Conservation (phyloP, 2,329 filamentous ascomycete species). For the Macrophomina tecta region DNA sequence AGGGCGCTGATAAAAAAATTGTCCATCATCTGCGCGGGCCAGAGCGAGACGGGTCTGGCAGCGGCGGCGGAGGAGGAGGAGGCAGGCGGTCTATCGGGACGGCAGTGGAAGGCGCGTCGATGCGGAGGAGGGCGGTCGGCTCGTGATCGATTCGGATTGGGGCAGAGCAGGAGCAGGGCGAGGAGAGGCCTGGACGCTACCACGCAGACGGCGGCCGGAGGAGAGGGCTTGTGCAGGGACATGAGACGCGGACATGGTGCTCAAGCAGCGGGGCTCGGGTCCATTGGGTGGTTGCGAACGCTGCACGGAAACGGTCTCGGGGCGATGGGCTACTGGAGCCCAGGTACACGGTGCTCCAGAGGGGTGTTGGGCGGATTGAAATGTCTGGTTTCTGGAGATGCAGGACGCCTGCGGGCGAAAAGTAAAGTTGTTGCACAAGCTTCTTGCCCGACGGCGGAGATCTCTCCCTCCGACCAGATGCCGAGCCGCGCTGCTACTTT, state of each 20-base stretch:
- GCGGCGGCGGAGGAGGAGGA: neutral
- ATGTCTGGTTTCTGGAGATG: neutral
- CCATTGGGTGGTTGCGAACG: conserved; percentile 15
- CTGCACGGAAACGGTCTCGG: conserved; percentile 5
- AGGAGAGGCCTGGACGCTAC: conserved; percentile 44
- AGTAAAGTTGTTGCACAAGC: conserved; percentile 6
- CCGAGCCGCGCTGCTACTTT: conserved; percentile 7
- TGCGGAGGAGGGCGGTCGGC: neutral
- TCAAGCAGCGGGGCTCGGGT: conserved; percentile 31
- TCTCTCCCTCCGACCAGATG: neutral
- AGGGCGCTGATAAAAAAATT: conserved; percentile 61
- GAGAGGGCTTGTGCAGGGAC: conserved; percentile 64
- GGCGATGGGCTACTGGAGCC: neutral
- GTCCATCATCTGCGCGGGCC: conserved; percentile 48
- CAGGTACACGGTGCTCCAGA: conserved; percentile 8
- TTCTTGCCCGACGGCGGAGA: conserved; percentile 5
- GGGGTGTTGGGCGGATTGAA: neutral
- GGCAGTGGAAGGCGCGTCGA: conserved; percentile 33
- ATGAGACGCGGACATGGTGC: conserved; percentile 70
- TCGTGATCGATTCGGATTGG: conserved; percentile 3
- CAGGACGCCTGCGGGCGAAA: neutral
- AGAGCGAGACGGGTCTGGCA: conserved; percentile 33
- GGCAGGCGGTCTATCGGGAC: conserved; percentile 25
- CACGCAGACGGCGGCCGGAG: conserved; percentile 58
- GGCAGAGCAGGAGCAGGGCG: conserved; percentile 41